Evolutionary conservation across 192 early-diverging fungal species (phyloP), one percentile per base, ranked within the genome.

Genomic region (Coemansia sp.): DNA sequence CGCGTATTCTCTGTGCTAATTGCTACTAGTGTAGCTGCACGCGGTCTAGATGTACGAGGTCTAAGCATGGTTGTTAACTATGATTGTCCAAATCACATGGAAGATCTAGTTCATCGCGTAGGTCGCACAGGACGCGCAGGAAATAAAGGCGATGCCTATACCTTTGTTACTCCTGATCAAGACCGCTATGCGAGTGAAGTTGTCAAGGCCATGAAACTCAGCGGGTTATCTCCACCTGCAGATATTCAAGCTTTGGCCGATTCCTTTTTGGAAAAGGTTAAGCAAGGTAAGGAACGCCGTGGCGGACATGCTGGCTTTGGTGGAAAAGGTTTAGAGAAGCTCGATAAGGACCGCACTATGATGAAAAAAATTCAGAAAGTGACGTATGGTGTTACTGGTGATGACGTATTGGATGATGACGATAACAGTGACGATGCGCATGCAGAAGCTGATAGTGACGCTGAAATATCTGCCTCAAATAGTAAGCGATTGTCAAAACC

Each of bases 41-140:
- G 95, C 57, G 97, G 95, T 8, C 67, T 99, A 49, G 97, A 98
- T 68, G 96, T 98, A 12, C 96, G 96, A 61, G 88, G 94, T 12
- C 78, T 98, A 2, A 95, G 91, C 50, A 76, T 94, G 24, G 97
- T 99, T 6, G 83, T 98, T 53, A 99, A 99, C 74, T 98, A 91
- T 63, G 97, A 99, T 62, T 92, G 92, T 50, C 97, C 97, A 8
- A 94, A 95, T 78, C 94, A 99, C 57, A 92, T 95, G 87, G 97
- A 99, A 63, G 97, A 99, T 56, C 94, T 98, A 76, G 94, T 99
- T 2, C 97, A 99, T 76, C 94, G 97, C 48, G 94, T 97, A 18
- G 97, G 97, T 6, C 85, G 97, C 38, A 99, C 97, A 0, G 97
- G 97, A 31, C 90, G 97, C 49, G 97, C 97, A 0, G 97, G 97